phyloP scores from a whole-genome alignment of 2,329 filamentous ascomycete species.

The Pseudogymnoascus destructans region DNA sequence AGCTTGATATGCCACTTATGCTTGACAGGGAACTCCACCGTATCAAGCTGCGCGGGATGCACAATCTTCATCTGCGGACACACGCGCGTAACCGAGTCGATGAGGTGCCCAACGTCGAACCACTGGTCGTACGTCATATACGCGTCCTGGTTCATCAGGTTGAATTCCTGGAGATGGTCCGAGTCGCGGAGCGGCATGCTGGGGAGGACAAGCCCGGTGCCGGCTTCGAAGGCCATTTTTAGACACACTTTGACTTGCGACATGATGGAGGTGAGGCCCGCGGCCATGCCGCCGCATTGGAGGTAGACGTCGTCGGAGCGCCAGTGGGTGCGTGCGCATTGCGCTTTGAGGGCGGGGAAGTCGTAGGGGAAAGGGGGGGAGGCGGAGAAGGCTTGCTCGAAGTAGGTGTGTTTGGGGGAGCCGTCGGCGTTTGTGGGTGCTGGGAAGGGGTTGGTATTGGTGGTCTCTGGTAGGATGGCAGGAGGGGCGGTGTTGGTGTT shows the following conservation, averaged over 20 bases:
- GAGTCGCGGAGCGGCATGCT: constrained; percentile 26
- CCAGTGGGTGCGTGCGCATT: constrained; percentile 22
- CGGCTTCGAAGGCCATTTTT: constrained; percentile 27
- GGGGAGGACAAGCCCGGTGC: constrained; percentile 24
- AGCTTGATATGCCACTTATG: constrained; percentile 20
- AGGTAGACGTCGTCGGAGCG: constrained; percentile 24
- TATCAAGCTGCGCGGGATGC: constrained; percentile 20
- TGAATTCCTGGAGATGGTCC: constrained; percentile 24
- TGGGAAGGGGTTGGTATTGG: background rate
- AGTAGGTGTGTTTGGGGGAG: constrained; percentile 16
- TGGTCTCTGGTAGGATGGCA: background rate
- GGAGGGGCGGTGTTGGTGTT: background rate
- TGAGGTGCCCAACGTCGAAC: constrained; percentile 26
- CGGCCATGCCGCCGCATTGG: constrained; percentile 25
- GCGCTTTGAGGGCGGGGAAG: constrained; percentile 19
- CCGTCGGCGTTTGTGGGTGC: too few species aligned
- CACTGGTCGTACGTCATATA: constrained; percentile 26
- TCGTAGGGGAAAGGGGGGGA: constrained; percentile 15
- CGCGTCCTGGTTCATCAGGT: constrained; percentile 24
- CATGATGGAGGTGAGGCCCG: constrained; percentile 26
- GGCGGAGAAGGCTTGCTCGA: constrained; percentile 25
- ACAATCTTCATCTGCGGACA: constrained; percentile 27
- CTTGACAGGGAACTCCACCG: constrained; percentile 14
- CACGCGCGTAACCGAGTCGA: constrained; percentile 16
- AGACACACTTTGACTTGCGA: constrained; percentile 28